A percentile compares a stretch with the other conserved stretches of the same genome.
Conservation (phyloP, 345 rosid genomes). For the Eucalyptus curtisii region DNA sequence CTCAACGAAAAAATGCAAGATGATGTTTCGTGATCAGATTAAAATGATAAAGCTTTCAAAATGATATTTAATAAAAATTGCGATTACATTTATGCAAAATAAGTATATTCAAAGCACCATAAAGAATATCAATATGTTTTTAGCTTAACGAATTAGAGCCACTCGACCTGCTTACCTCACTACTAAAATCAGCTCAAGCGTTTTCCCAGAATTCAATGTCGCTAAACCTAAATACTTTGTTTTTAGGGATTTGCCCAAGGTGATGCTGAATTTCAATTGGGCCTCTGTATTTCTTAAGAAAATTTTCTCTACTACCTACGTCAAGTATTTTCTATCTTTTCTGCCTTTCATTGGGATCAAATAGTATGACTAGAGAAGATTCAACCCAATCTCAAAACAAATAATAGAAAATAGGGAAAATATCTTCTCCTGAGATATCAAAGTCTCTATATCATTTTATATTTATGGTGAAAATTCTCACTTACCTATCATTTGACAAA, state of each 20-base stretch:
- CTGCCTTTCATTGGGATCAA: no score
- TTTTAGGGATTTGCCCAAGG: not conserved
- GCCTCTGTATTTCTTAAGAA: not conserved
- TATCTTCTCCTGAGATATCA: no score
- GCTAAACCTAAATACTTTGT: no score
- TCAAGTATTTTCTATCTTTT: not conserved
- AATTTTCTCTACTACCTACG: not conserved
- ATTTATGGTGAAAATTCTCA: not conserved
- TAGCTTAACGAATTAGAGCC: no score
- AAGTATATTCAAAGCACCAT: not conserved
- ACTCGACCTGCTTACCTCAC: not conserved
- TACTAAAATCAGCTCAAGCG: not conserved
- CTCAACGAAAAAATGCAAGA: accelerated
- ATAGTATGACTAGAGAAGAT: no score
- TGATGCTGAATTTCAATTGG: not conserved
- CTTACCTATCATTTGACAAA: not conserved
- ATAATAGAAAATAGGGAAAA: no score
- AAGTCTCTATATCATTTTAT: not conserved
- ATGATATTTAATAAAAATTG: not conserved
- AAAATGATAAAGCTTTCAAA: not conserved
- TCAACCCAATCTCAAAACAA: no score
- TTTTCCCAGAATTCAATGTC: no score
- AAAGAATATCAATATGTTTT: not conserved
- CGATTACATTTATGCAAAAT: not conserved
- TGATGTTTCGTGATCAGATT: no score